phyloP scores from a whole-genome alignment of 192 early-diverging fungal species.

The Gorgonomyces haynaldii region DNA sequence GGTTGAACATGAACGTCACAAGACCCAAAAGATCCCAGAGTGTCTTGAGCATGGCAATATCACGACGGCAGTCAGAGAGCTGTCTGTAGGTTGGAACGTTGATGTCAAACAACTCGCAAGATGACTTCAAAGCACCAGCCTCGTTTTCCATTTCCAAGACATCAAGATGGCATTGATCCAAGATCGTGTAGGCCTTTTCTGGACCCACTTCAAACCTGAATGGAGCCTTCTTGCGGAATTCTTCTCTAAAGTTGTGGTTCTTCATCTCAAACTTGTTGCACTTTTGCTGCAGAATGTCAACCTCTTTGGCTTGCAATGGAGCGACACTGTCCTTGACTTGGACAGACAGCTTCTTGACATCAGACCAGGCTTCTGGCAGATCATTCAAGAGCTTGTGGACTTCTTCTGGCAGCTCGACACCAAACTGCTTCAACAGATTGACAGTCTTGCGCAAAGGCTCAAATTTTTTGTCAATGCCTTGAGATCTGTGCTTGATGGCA shows the following conservation, averaged over 20 bases:
- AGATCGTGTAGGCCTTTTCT: slow-evolving; percentile 32
- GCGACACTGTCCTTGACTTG: slow-evolving; percentile 52
- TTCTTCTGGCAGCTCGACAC: slow-evolving; percentile 54
- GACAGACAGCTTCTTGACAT: slow-evolving; percentile 49
- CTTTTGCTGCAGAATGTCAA: slow-evolving; percentile 54
- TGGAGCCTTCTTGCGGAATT: slow-evolving; percentile 58
- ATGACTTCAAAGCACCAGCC: slow-evolving; percentile 36
- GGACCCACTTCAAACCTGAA: slow-evolving; percentile 52
- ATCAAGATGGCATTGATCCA: slow-evolving; percentile 41
- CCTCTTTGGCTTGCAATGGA: slow-evolving; percentile 52
- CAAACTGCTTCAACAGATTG: slow-evolving; percentile 48
- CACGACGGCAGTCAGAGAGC: slow-evolving; percentile 44
- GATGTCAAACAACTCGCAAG: slow-evolving; percentile 57
- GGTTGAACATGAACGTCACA: slow-evolving; percentile 50
- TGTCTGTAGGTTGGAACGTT: slow-evolving; percentile 49
- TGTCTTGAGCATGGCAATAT: slow-evolving; percentile 49
- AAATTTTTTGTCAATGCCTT: slow-evolving; percentile 48
- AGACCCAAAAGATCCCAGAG: slow-evolving; percentile 55
- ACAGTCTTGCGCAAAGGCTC: slow-evolving; percentile 55
- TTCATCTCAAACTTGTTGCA: slow-evolving; percentile 54
- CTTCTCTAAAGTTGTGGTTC: slow-evolving; percentile 54
- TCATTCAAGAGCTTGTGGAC: slow-evolving; percentile 55
- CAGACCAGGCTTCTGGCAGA: slow-evolving; percentile 54
- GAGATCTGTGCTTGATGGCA: slow-evolving; percentile 44
- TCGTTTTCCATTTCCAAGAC: slow-evolving; percentile 50